Conservation (phyloP, 2,329 filamentous ascomycete genomes). For the Aureobasidium lini region DNA sequence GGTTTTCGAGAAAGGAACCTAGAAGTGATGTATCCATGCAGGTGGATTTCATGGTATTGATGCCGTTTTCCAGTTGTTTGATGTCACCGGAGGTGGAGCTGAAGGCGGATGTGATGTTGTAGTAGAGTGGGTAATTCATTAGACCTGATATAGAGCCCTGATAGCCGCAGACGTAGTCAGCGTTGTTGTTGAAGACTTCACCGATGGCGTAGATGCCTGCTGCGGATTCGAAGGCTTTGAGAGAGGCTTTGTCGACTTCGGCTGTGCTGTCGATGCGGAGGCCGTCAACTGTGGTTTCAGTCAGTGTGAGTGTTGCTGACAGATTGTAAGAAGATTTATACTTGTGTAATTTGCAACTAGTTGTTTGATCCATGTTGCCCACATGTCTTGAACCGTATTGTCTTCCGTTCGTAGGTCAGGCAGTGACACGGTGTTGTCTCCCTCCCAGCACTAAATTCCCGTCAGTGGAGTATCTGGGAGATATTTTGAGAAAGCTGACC, state of each 20-base stretch:
- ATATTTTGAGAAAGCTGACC: not conserved
- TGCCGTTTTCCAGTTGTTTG: slow-evolving; percentile 29
- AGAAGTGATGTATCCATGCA: slow-evolving; percentile 33
- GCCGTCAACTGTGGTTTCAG: slow-evolving; percentile 36
- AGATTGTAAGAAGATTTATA: slow-evolving; percentile 1
- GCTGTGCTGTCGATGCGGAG: slow-evolving; percentile 42
- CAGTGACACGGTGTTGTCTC: slow-evolving; percentile 46
- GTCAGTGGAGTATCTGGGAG: not conserved
- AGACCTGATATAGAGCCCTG: slow-evolving; percentile 35
- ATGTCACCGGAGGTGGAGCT: slow-evolving; percentile 30
- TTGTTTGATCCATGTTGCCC: slow-evolving; percentile 49
- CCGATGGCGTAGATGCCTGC: slow-evolving; percentile 34
- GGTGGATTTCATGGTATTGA: slow-evolving; percentile 26
- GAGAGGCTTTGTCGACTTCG: slow-evolving; percentile 35
- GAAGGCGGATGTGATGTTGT: slow-evolving; percentile 31
- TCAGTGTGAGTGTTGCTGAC: not conserved
- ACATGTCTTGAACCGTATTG: slow-evolving; percentile 41
- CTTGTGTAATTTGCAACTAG: slow-evolving; percentile 52
- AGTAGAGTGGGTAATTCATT: slow-evolving; percentile 40
- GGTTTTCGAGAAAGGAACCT: slow-evolving; percentile 35
- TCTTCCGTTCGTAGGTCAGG: slow-evolving; percentile 54
- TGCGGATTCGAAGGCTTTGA: slow-evolving; percentile 28
- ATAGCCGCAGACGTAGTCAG: slow-evolving; percentile 31
- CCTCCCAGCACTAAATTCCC: slow-evolving; percentile 24
- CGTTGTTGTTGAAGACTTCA: slow-evolving; percentile 36